Base-by-base conservation (phyloP, 2,329 filamentous ascomycete species). In the Beauveria australis region DNA sequence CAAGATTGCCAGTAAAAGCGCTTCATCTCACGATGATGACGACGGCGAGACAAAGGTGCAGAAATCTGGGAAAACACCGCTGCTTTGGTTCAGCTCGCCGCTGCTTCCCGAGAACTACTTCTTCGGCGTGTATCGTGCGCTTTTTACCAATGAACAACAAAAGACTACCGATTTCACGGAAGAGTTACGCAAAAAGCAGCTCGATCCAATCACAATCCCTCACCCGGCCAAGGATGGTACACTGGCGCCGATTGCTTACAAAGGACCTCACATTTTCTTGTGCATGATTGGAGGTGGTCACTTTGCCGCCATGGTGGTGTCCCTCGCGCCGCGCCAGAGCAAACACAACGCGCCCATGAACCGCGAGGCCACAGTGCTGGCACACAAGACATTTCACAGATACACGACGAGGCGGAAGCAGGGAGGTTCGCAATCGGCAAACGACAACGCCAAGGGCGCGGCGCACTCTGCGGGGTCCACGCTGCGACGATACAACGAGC, bases 211-310 rank as follows among this genome's bases (percentile, higher is more conserved):
- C 69, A 73, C 74, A 47, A 77, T 74, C 60, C 80, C 73, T 37
- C 82, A 82, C 63, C 76, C 81, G 2, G 75, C 79, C 43, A 85
- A 84, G 61, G 85, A 86, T 53, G 83, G 85, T 2, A 76, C 78
- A 18, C 73, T 84, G 5, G 78, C 81, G 2, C 76, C 79, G 1
- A 74, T 81, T 10, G 78, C 78, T 3, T 84, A 88, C 69, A 84
- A 86, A 26, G 87, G 88, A 8, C 91, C 92, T 2, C 92, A 97
- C 71, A 86, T 96, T 54, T 97, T 99, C 71, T 82, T 99, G 53
- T 97, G 92, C 74, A 99, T 99, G 94, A 96, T 99, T 55, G 94
- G 94, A 26, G 94, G 94, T 62, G 94, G 94, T 0, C 94, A 99
- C 72, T 99, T 99, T 70, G 94, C 94, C 0, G 94, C 90, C 55